A percentile compares a stretch with the other conserved stretches of the same genome.
Evolutionary conservation across 23 red algal species (phyloP).

Genomic region (Gracilariopsis chorda): DNA sequence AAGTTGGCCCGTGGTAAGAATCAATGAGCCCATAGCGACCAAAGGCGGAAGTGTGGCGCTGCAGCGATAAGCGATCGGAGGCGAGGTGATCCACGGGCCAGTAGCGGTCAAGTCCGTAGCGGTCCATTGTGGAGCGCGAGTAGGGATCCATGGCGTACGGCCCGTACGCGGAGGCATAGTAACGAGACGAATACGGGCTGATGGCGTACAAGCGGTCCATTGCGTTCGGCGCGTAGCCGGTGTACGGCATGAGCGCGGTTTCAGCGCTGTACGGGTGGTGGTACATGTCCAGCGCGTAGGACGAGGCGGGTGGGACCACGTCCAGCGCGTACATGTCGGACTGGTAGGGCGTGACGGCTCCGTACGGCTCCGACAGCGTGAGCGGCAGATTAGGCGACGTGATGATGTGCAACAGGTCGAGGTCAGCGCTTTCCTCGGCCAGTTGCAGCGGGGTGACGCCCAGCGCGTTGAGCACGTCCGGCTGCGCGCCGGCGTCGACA

Average conservation of each 20-base stretch:
- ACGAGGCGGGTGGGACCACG: neutral
- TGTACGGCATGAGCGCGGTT: neutral
- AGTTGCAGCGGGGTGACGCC: neutral
- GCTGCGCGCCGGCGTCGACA: slow-evolving; percentile 20
- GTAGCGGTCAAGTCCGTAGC: neutral
- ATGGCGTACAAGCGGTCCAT: neutral
- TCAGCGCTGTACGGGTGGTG: neutral
- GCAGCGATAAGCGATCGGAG: neutral
- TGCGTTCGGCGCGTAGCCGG: neutral
- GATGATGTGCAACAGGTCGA: neutral
- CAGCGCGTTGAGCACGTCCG: neutral
- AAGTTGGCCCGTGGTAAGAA: neutral
- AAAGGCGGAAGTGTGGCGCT: slow-evolving; percentile 7
- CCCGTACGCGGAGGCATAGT: neutral
- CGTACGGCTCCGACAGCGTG: neutral
- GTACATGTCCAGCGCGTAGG: neutral
- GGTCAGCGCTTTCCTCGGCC: neutral
- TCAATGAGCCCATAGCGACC: slow-evolving; percentile 16
- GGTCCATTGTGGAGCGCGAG: neutral
- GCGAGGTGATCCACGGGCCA: neutral
- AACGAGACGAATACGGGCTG: neutral
- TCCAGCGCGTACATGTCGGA: neutral
- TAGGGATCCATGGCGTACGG: neutral
- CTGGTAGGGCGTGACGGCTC: neutral
- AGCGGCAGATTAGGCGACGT: neutral